These are phyloP conservation scores for Fusarium staphyleae DNA, from an alignment of 2,329 filamentous ascomycete species.

Conservation along the genomic window DNA sequence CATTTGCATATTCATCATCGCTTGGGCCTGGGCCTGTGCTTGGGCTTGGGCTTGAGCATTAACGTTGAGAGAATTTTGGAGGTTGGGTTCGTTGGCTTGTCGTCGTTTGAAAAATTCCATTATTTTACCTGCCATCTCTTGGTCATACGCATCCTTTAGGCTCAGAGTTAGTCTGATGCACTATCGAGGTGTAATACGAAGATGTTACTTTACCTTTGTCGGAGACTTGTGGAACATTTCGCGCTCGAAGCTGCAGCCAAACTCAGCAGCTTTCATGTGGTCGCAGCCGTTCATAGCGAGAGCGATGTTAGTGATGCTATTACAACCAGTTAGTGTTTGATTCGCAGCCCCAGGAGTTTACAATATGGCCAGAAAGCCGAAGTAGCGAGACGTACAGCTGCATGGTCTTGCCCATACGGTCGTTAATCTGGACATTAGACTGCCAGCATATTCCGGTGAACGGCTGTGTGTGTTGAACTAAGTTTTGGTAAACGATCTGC, in stretches of 20 bases:
- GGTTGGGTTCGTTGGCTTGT: slow-evolving; percentile 56
- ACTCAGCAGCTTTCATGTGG: slow-evolving; percentile 50
- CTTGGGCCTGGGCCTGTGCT: slow-evolving; percentile 51
- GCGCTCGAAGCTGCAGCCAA: slow-evolving; percentile 57
- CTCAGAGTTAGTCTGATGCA: slow-evolving; percentile 27
- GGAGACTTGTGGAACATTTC: slow-evolving; percentile 54
- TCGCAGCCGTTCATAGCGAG: slow-evolving; percentile 54
- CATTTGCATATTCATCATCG: slow-evolving; percentile 63
- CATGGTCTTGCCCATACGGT: slow-evolving; percentile 53
- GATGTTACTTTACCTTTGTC: slow-evolving; percentile 53
- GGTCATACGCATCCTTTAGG: slow-evolving; percentile 58
- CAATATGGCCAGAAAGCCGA: background rate
- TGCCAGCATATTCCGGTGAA: slow-evolving; percentile 51
- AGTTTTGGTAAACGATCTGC: slow-evolving; percentile 51
- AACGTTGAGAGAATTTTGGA: slow-evolving; percentile 59
- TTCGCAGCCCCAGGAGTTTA: slow-evolving; percentile 1
- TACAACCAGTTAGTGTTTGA: slow-evolving; percentile 16
- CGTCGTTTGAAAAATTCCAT: slow-evolving; percentile 60
- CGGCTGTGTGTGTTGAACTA: slow-evolving; percentile 46
- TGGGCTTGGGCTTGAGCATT: slow-evolving; percentile 53
- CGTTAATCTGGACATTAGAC: slow-evolving; percentile 46
- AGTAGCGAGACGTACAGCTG: slow-evolving; percentile 49
- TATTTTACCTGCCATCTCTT: slow-evolving; percentile 54
- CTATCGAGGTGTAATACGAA: background rate
- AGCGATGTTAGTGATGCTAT: slow-evolving; percentile 60